A percentile compares a stretch with the other conserved stretches of the same genome.
phyloP scores from a whole-genome alignment of 2,329 filamentous ascomycete genomes.

The Beauveria australis region DNA sequence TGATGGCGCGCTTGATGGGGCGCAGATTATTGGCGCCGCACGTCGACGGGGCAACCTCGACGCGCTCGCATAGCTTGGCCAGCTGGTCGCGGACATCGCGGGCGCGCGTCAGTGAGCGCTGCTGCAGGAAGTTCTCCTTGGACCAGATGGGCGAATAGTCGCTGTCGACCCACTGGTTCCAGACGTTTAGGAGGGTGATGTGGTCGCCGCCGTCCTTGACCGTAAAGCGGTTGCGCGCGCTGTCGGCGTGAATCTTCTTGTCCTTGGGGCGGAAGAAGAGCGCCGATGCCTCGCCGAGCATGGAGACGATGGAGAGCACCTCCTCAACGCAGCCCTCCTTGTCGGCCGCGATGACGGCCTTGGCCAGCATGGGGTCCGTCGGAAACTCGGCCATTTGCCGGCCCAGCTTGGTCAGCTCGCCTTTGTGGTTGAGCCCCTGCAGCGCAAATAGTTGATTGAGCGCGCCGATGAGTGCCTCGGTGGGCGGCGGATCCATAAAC shows the following conservation, averaged over 20 bases:
- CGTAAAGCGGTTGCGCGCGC: constrained; percentile 80
- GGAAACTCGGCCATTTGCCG: constrained; percentile 95
- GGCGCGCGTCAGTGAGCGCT: constrained; percentile 78
- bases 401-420: constrained; percentile 82
- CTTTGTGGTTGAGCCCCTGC: constrained; percentile 79
- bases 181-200: constrained; percentile 81
- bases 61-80: constrained; percentile 82
- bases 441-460: constrained; percentile 88
- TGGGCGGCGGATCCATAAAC: constrained; percentile 89
- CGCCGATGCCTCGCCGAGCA: constrained; percentile 80
- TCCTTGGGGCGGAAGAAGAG: constrained; percentile 95
- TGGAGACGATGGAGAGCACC: constrained; percentile 85
- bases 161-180: constrained; percentile 89
- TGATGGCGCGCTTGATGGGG: constrained; percentile 80
- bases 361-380: constrained; percentile 83
- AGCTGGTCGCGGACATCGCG: constrained; percentile 91
- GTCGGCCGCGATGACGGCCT: constrained; percentile 79
- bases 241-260: constrained; percentile 94
- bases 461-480: constrained; percentile 79
- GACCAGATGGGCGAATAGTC: constrained; percentile 86
- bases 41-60: constrained; percentile 67
- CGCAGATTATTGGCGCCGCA: constrained; percentile 60
- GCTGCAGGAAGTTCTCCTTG: constrained; percentile 88
- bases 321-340: constrained; percentile 91
- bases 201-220: constrained; percentile 88